Evolutionary conservation across 2,329 filamentous ascomycete genomes (phyloP).

Genomic region (Penicillium paneum): DNA sequence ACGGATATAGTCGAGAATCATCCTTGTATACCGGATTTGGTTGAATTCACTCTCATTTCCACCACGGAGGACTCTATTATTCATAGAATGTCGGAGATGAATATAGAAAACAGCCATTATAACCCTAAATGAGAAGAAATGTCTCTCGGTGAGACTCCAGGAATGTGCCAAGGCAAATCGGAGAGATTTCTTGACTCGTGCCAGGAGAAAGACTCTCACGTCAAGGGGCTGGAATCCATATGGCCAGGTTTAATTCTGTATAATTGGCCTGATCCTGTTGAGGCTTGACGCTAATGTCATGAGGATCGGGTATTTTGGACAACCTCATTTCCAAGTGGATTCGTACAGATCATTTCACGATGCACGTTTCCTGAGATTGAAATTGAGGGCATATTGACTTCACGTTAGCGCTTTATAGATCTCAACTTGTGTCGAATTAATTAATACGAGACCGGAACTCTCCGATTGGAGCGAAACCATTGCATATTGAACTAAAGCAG

Average conservation of each 20-base stretch:
- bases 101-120: no score
- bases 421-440: not conserved
- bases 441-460: not conserved
- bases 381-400: not conserved
- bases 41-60: not conserved
- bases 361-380: not conserved
- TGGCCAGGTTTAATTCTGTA: not conserved
- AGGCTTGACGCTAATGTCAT: not conserved
- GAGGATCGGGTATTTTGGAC: slow-evolving; percentile 3
- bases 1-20: not conserved
- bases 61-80: not conserved
- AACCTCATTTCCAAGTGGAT: not conserved
- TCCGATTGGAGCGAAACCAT: not conserved
- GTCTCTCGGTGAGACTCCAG: not conserved
- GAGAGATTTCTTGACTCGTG: not conserved
- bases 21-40: not conserved
- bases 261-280: not conserved
- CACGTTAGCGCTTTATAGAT: not conserved
- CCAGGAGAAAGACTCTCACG: no score
- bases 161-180: not conserved
- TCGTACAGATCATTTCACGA: not conserved
- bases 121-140: no score
- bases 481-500: not conserved
- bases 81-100: not conserved
- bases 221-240: not conserved